Base-by-base conservation (phyloP, 108 stramenopile species). In the Cafeteria roenbergensis region DNA sequence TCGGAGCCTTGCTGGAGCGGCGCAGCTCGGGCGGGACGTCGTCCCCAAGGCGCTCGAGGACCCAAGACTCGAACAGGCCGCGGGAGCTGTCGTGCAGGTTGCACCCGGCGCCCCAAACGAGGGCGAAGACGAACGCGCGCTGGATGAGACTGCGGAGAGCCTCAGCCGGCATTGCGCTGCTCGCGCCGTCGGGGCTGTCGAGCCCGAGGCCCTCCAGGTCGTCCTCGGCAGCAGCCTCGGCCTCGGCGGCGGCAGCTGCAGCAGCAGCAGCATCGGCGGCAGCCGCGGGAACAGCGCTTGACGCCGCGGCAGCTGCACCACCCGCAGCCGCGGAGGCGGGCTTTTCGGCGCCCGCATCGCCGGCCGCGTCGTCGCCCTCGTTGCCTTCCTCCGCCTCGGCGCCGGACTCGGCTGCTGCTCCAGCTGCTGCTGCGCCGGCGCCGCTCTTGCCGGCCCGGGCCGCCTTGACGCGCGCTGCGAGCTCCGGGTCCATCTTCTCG, bases 21-120 rank as follows among this genome's bases (percentile, higher is more conserved):
- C n/a, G n/a, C n/a, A n/a, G n/a, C n/a, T n/a, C n/a, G n/a, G n/a
- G n/a, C n/a, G n/a, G n/a, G 59, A 21, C 34, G 3, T 38, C 59
- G 59, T 27, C 59, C 22, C n/a, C 59, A n/a, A 75, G n/a, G 55
- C 36, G 34, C n/a, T n/a, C 22, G 9, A 42, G 34, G 17, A 35
- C 58, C 50, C 36, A 80, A 21, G 61, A 63, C 27, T 76, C 65
- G 32, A 80, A 73, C 62, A 38, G 42, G 4, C 57, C 62, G 28
- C 75, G 67, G 27, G 64, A 35, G 22, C 33, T 58, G 30, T 76
- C 80, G 57, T 71, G 64, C 25, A 81, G 14, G 61, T 81, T 79
- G 26, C 67, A 73, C 0, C 80, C 80, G 0, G 79, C 34, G 62
- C 67, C 36, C 80, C 80, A 81, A 22, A 58, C 72, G 33, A 77